Percentiles rank a stretch among this genome's conserved stretches.
Conservation (phyloP, 371 early-diverging fungal species). For the Haplosporangium sp. region DNA sequence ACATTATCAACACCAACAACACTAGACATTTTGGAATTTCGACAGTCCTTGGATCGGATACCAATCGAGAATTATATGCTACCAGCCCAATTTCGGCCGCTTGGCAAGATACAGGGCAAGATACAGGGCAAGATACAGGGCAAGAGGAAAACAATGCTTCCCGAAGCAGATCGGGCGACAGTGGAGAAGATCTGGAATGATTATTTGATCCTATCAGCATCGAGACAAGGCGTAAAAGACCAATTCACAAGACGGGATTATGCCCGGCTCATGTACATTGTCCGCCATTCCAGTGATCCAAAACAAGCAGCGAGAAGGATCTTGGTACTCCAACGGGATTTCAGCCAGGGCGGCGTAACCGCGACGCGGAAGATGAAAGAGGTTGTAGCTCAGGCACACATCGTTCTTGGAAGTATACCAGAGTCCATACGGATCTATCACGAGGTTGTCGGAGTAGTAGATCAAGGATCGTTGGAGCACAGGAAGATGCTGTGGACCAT, state of each 20-base stretch:
- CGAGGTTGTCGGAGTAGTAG: not conserved
- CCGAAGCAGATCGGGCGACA: not conserved
- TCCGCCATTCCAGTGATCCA: conserved; percentile 11
- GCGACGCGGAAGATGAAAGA: conserved; percentile 13
- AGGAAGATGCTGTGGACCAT: conserved; percentile 23
- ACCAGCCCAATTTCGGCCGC: conserved; percentile 14
- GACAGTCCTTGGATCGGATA: conserved; percentile 7
- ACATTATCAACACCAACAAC: not conserved
- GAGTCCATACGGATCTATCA: conserved; percentile 12
- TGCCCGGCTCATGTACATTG: conserved; percentile 22
- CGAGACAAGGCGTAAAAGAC: not conserved
- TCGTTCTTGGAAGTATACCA: conserved; percentile 11
- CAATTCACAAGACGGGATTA: conserved; percentile 23
- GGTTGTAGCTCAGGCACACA: conserved; percentile 24
- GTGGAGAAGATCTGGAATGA: conserved; percentile 16
- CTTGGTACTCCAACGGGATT: conserved; percentile 4
- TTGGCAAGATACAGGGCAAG: not conserved
- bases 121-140: not conserved
- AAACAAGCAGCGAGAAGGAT: conserved; percentile 18
- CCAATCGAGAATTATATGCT: conserved; percentile 7
- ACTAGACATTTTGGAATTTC: not conserved
- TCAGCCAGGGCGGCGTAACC: conserved; percentile 1
- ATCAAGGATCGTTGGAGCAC: conserved; percentile 13
- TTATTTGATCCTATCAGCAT: conserved; percentile 1
- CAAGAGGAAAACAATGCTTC: conserved; percentile 6